phyloP scores from a whole-genome alignment of 139 green algal species.

The Closterium sp. region DNA sequence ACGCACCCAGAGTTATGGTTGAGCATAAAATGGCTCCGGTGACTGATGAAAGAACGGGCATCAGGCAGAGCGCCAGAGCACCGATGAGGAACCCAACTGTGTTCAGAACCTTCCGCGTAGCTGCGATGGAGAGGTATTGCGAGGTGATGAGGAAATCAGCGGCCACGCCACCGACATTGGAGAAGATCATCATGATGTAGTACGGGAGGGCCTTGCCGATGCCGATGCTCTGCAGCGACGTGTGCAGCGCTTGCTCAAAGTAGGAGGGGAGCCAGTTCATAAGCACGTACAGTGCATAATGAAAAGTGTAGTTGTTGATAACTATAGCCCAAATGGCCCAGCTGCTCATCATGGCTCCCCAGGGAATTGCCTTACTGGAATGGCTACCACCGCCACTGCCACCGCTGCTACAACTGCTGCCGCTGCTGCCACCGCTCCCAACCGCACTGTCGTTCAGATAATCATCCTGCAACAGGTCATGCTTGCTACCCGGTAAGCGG shows the following conservation, averaged over 20 bases:
- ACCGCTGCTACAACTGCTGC: not conserved
- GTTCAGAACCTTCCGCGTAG: conserved; percentile 85
- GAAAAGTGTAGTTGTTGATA: conserved; percentile 96
- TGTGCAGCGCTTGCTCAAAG: conserved; percentile 83
- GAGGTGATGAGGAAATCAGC: conserved; percentile 80
- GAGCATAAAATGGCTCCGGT: conserved; percentile 50
- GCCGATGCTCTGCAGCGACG: conserved; percentile 70
- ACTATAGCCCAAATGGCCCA: conserved; percentile 88
- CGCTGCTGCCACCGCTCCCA: not conserved
- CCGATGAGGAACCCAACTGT: conserved; percentile 58
- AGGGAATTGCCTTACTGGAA: conserved; percentile 56
- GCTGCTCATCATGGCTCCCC: conserved; percentile 65
- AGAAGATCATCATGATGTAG: conserved; percentile 87
- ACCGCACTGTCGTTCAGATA: not conserved
- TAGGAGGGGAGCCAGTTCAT: conserved; percentile 99
- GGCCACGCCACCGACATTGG: conserved; percentile 42
- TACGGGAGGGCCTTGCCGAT: conserved; percentile 80
- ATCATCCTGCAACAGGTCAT: not conserved
- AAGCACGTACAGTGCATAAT: conserved; percentile 96
- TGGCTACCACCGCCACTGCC: not conserved
- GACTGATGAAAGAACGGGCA: conserved; percentile 36
- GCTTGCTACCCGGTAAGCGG: not conserved
- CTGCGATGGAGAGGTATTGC: conserved; percentile 48
- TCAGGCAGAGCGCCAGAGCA: conserved; percentile 32
- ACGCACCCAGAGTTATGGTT: conserved; percentile 54